phyloP scores from a whole-genome alignment of 2,329 filamentous ascomycete species.

The Leptographium procerum region DNA sequence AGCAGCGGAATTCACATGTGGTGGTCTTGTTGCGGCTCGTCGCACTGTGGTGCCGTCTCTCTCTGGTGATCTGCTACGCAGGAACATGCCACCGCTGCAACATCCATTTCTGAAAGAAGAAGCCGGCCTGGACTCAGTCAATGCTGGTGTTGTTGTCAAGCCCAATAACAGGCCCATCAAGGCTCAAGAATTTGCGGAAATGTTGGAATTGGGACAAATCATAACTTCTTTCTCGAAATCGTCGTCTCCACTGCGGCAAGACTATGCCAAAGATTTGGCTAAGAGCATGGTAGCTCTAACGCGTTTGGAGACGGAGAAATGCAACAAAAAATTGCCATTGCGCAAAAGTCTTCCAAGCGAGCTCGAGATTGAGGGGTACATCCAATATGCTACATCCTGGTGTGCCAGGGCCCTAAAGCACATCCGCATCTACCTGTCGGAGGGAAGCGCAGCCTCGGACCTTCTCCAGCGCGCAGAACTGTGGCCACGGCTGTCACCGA shows the following conservation, averaged over 20 bases:
- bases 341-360: background rate
- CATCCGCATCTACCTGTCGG: background rate
- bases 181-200: background rate
- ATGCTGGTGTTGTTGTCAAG: background rate
- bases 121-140: background rate
- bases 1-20: background rate
- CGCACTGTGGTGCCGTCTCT: background rate
- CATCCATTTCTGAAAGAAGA: background rate
- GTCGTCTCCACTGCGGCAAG: slow-evolving; percentile 4
- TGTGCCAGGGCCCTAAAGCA: background rate
- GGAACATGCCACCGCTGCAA: background rate
- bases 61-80: background rate
- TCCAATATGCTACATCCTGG: background rate
- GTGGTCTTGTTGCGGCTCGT: background rate
- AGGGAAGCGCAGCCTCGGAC: background rate
- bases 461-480: slow-evolving; percentile 32
- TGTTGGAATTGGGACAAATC: slow-evolving; percentile 20
- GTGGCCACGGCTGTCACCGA: slow-evolving; percentile 32
- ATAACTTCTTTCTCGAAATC: slow-evolving; percentile 19
- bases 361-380: background rate
- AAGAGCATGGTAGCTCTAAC: slow-evolving; percentile 11
- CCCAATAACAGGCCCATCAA: background rate
- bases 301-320: background rate
- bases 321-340: too few species aligned
- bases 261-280: slow-evolving; percentile 13